Conservation (phyloP, 2,329 filamentous ascomycete genomes). For the Cylindrodendrum hubeiense region DNA sequence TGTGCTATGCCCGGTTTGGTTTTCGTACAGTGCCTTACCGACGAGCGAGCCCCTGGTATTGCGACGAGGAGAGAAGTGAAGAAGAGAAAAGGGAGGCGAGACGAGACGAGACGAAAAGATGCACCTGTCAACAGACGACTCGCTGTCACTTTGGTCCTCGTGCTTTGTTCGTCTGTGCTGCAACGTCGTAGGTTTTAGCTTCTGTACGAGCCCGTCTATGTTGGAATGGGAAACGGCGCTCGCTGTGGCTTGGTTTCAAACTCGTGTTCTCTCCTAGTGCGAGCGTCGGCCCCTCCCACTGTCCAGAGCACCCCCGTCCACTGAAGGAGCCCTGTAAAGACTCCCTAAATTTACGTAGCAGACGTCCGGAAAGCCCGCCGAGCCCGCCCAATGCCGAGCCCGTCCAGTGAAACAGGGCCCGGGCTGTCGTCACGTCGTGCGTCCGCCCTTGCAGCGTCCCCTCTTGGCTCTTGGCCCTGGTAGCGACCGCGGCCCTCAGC, state of each 20-base stretch:
- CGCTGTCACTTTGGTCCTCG: neutral
- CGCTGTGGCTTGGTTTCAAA: slow-evolving; percentile 23
- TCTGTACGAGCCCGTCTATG: neutral
- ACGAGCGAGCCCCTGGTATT: neutral
- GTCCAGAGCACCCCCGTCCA: neutral
- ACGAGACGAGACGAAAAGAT: neutral
- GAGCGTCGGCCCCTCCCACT: neutral
- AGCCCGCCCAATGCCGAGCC: neutral
- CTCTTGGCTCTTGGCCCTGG: neutral
- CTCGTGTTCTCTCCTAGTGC: neutral
- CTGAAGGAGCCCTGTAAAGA: slow-evolving; percentile 8
- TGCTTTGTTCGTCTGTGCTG: neutral
- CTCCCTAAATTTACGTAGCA: no score
- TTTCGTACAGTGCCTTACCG: no score
- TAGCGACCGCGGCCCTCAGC: slow-evolving; percentile 1
- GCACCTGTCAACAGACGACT: neutral
- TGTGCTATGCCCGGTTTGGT: neutral
- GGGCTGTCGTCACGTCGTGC: slow-evolving; percentile 22
- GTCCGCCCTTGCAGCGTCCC: slow-evolving; percentile 13
- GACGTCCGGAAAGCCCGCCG: slow-evolving; percentile 14
- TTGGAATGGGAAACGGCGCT: neutral
- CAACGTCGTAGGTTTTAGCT: slow-evolving; percentile 6
- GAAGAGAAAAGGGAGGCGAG: neutral
- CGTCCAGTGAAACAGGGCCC: neutral
- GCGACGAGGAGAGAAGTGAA: neutral